Percentiles rank a stretch among this genome's conserved stretches.
These are phyloP conservation scores for Fusarium siculi DNA, from an alignment of 2,329 filamentous ascomycete genomes.

Conservation along the genomic window DNA sequence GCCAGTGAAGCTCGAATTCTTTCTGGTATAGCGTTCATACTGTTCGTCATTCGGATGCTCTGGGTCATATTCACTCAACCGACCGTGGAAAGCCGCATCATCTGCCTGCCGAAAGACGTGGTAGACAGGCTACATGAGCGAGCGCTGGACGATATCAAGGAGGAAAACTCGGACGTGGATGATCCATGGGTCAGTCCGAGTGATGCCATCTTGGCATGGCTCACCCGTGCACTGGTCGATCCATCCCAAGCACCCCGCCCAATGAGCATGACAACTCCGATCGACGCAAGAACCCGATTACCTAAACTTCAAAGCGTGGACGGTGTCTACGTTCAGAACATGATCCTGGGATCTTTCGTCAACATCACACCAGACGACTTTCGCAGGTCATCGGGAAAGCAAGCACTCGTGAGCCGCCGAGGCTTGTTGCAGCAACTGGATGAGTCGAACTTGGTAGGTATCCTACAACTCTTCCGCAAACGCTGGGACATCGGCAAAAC, in stretches of 20 bases:
- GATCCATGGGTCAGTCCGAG: not conserved
- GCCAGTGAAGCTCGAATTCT: not conserved
- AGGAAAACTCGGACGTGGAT: accelerated
- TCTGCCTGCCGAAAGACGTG: not conserved
- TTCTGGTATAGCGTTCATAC: not conserved
- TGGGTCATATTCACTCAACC: not conserved
- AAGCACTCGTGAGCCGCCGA: not conserved
- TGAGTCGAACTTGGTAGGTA: not conserved
- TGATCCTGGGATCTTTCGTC: not conserved
- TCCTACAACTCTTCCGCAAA: not conserved
- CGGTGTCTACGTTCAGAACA: not conserved
- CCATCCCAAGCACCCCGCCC: accelerated
- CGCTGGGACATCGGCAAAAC: not conserved
- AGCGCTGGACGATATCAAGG: not conserved
- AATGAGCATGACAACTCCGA: not conserved
- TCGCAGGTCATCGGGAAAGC: not conserved
- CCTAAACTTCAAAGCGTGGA: accelerated
- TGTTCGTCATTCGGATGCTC: not conserved
- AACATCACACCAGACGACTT: accelerated
- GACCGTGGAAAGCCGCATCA: not conserved
- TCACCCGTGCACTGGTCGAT: not conserved
- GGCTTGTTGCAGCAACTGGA: not conserved
- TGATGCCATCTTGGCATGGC: not conserved
- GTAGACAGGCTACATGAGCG: not conserved
- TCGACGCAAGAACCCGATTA: not conserved